Conservation (phyloP, 2,329 filamentous ascomycete species). For the Pseudogymnoascus verrucosus region DNA sequence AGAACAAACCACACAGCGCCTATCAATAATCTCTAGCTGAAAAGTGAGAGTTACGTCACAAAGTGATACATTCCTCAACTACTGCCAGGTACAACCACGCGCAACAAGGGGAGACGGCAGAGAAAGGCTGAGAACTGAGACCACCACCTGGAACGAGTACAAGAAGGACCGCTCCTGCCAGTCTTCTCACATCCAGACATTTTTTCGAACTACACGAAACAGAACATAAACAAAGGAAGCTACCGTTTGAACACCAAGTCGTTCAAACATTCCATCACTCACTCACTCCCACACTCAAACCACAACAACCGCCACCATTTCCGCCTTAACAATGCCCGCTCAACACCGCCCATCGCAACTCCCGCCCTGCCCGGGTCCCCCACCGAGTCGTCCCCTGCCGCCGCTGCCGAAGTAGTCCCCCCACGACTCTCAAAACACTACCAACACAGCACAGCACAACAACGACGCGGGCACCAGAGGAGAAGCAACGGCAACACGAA, state of each 20-base stretch:
- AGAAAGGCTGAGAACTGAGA: not conserved
- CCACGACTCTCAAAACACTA: too few relatives aligned
- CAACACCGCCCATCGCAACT: slow-evolving; percentile 55
- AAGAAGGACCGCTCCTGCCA: not conserved
- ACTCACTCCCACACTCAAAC: not conserved
- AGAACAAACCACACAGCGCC: not conserved
- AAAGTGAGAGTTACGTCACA: not conserved
- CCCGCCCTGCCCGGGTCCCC: slow-evolving; percentile 59
- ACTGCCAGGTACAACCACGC: not conserved
- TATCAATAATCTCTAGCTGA: not conserved
- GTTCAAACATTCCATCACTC: not conserved
- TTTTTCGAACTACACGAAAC: not conserved
- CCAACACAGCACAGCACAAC: not conserved
- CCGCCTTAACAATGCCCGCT: slow-evolving; percentile 41
- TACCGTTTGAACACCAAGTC: not conserved
- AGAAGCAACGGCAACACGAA: not conserved
- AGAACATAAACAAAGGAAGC: not conserved
- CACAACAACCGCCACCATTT: not conserved
- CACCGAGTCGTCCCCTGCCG: slow-evolving; percentile 56
- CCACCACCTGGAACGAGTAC: not conserved
- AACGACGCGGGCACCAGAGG: not conserved
- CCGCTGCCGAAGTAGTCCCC: slow-evolving; percentile 50
- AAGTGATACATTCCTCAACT: not conserved
- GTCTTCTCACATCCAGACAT: not conserved
- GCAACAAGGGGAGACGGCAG: not conserved